Conservation (phyloP, 2,329 filamentous ascomycete genomes). For the Sporothrix brasiliensis region DNA sequence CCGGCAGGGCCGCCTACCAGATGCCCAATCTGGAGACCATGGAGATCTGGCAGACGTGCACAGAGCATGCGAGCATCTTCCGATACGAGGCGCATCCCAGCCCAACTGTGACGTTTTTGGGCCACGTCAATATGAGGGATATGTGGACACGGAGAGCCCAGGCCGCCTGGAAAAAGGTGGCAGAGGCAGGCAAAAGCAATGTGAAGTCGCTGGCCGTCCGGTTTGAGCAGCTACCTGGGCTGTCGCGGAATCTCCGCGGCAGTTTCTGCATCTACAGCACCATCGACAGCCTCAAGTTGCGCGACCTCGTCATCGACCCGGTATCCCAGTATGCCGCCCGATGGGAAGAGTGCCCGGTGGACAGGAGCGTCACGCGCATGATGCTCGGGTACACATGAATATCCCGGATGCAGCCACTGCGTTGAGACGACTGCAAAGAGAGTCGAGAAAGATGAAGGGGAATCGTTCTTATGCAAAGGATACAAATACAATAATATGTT, state of each 20-base stretch:
- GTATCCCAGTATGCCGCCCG: background rate
- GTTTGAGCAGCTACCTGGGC: background rate
- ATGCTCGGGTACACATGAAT: too few species aligned
- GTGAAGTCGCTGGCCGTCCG: background rate
- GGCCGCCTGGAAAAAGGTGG: background rate
- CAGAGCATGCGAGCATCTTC: background rate
- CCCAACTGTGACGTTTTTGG: constrained; percentile 9
- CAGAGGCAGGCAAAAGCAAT: background rate
- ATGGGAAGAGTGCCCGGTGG: background rate
- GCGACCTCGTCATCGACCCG: constrained; percentile 5
- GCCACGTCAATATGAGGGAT: background rate
- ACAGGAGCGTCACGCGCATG: too few species aligned
- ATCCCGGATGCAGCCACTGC: too few species aligned
- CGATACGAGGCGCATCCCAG: background rate
- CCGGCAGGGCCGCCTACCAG: background rate
- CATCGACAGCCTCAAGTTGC: background rate
- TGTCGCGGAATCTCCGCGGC: background rate
- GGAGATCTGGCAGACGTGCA: constrained; percentile 17
- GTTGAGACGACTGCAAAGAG: too few species aligned
- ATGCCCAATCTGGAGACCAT: constrained; percentile 7
- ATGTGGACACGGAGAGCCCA: constrained; percentile 1
- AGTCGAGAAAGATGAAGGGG: too few species aligned
- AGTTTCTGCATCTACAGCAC: background rate
- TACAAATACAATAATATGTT: too few species aligned
- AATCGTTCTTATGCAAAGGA: too few species aligned